These are phyloP conservation scores for Solanum sparsipilum DNA, from an alignment of 257 asterid species.

Conservation along the genomic window DNA sequence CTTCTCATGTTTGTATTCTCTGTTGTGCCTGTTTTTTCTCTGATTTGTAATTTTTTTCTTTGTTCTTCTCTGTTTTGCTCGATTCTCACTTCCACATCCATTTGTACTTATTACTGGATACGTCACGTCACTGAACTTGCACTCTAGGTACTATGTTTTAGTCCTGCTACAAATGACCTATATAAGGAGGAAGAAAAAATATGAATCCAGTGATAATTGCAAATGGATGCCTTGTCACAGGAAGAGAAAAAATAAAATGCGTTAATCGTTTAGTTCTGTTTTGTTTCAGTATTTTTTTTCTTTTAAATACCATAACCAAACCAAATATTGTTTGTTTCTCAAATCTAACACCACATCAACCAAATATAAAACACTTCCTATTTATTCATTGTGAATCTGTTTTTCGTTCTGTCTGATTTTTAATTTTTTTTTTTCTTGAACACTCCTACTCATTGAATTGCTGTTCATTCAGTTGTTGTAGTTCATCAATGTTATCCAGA, in stretches of 20 bases:
- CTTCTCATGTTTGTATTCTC: background rate
- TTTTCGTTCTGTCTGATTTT: background rate
- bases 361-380: background rate
- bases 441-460: background rate
- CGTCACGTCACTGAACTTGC: background rate
- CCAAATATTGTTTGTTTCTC: background rate
- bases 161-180: background rate
- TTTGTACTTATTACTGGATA: background rate
- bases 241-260: background rate
- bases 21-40: background rate
- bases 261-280: background rate
- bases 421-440: background rate
- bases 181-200: background rate
- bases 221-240: background rate
- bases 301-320: background rate
- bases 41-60: background rate
- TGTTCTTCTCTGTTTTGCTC: background rate
- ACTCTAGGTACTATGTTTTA: background rate
- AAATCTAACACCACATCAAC: background rate
- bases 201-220: background rate
- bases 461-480: background rate
- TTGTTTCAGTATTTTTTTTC: background rate
- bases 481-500: background rate
- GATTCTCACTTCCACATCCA: background rate
- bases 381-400: background rate